Evolutionary conservation across 2,329 filamentous ascomycete genomes (phyloP).

Genomic region (Paecilomyces niveus): DNA sequence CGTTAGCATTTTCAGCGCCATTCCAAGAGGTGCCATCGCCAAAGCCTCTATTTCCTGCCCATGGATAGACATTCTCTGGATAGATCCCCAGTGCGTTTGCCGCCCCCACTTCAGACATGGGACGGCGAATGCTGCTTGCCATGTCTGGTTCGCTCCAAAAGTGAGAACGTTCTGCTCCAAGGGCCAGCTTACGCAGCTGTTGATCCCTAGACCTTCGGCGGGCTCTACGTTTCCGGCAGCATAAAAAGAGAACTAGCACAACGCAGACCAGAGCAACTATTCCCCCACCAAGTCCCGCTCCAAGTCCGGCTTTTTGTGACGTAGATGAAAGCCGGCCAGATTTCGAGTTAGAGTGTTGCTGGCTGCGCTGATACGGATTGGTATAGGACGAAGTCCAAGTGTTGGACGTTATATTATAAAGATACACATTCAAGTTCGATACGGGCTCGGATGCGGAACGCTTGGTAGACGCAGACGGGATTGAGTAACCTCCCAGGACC

Average conservation of each 20-base stretch:
- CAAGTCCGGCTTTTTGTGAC: conserved; percentile 51
- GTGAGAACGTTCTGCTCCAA: conserved; percentile 43
- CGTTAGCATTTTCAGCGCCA: conserved; percentile 21
- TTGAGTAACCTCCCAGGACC: conserved; percentile 52
- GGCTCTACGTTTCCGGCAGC: conserved; percentile 41
- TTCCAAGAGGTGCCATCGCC: conserved; percentile 16
- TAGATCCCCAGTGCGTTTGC: conserved; percentile 7
- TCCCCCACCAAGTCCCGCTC: conserved; percentile 60
- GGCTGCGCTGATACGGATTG: conserved; percentile 32
- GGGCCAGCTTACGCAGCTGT: conserved; percentile 46
- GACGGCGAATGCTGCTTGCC: conserved; percentile 28
- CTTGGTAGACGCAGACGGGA: conserved; percentile 33
- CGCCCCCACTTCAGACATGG: conserved; percentile 15
- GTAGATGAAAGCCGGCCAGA: conserved; percentile 20
- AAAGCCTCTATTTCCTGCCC: conserved; percentile 17
- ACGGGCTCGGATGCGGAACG: conserved; percentile 23
- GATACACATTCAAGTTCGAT: conserved; percentile 42
- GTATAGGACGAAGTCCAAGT: conserved; percentile 53
- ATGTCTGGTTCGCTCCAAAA: conserved; percentile 35
- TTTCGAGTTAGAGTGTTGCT: conserved; percentile 10
- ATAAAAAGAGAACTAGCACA: conserved; percentile 43
- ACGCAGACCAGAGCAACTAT: conserved; percentile 40
- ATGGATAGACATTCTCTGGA: conserved; percentile 17
- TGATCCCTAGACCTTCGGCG: conserved; percentile 43
- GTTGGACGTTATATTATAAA: conserved; percentile 57